These are phyloP conservation scores for Pichia cactophila DNA, from an alignment of 1,139 yeast species.

Conservation along the genomic window DNA sequence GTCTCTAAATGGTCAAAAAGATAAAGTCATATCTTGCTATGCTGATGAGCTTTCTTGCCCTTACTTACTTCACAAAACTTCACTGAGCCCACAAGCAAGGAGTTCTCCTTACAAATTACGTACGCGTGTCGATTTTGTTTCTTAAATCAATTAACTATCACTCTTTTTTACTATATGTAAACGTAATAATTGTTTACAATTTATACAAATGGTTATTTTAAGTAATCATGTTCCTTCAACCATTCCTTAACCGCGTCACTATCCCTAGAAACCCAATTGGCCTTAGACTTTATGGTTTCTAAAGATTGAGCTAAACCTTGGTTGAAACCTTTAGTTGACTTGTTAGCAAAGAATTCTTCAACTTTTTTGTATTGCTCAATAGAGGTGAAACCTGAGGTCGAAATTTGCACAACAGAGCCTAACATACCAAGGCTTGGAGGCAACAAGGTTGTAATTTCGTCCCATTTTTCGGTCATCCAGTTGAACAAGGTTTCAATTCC, in stretches of 20 bases:
- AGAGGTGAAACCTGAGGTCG: slow-evolving; percentile 61
- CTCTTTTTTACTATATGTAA: too few species aligned
- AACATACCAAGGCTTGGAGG: slow-evolving; percentile 83
- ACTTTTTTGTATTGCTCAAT: slow-evolving; percentile 46
- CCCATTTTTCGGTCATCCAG: slow-evolving; percentile 81
- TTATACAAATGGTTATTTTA: slow-evolving; percentile 9
- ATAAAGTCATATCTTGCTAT: neutral
- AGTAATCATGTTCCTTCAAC: slow-evolving; percentile 23
- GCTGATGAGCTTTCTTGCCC: neutral
- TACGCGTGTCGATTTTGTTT: too few species aligned
- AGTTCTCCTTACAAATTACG: too few species aligned
- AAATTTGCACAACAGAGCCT: slow-evolving; percentile 58
- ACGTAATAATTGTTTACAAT: too few species aligned
- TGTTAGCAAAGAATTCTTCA: slow-evolving; percentile 44
- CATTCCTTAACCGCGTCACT: slow-evolving; percentile 26
- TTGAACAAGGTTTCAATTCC: slow-evolving; percentile 65
- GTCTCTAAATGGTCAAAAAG: neutral
- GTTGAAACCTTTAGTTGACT: slow-evolving; percentile 56
- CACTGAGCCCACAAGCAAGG: neutral
- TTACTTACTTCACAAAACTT: neutral
- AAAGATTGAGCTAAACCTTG: slow-evolving; percentile 51
- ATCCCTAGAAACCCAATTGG: slow-evolving; percentile 39
- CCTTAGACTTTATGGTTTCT: slow-evolving; percentile 45
- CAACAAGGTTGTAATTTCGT: slow-evolving; percentile 48
- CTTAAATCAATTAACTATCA: too few species aligned